Evolutionary conservation across 495 filamentous ascomycete genomes (phyloP), one percentile per base, ranked within the genome.

Genomic region (Clavariopsis aquatica): DNA sequence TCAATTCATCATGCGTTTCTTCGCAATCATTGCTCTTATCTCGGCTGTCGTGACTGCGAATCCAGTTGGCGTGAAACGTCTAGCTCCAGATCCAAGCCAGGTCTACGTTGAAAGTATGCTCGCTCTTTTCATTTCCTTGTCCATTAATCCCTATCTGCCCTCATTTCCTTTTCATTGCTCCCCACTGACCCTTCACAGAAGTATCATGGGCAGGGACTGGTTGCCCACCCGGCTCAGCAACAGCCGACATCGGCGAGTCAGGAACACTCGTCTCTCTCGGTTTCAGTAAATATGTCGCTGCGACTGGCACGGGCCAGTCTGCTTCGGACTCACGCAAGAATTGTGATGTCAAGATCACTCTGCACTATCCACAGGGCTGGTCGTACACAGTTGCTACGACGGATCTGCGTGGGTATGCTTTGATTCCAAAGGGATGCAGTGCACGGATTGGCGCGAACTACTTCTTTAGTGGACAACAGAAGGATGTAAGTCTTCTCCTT

Each of bases 311-410:
- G 1, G 60, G 60, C 6, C 29, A 45, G 26, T 47, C 60, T 10
- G 49, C 60, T 4, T 46, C 60, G 22, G 60, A 62, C 26, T 49
- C 60, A 24, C 60, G 60, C 60, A 62, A 62, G 60, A 62, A 62
- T 24, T 62, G 60, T 26, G 60, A 62, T 20, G 60, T 62, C 3
- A 29, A 51, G 28, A 62, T 62, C 31, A 55, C 60, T 1, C 51
- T 62, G 49, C 60, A 62, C 38, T 62, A 54, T 20, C 60, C 60
- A n/a, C 60, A 62, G 24, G 60, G 60, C 1, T 62, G 60, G 60
- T 45, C 28, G 10, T 62, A 36, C 15, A 62, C 60, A 1, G 60
- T 62, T 23, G 60, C 60, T 0, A 55, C 34, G 9, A 62, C 60
- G 19, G 60, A 62, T 31, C n/a, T 62, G 28, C 12, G 60, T 1